phyloP scores from a whole-genome alignment of 352 stramenopile species.

The Blastocystis sp. region DNA sequence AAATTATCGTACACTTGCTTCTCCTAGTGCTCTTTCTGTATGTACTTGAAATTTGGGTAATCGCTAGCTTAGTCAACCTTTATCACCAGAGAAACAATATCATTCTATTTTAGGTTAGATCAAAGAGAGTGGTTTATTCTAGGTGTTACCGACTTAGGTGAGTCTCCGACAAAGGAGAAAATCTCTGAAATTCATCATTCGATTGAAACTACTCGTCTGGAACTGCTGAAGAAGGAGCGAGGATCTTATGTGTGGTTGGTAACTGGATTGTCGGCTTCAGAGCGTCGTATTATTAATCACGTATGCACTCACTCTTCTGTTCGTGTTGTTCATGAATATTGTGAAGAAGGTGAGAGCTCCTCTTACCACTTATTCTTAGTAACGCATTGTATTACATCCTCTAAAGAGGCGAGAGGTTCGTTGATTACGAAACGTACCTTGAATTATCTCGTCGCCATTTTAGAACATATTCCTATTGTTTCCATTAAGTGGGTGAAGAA shows the following conservation, averaged over 20 bases:
- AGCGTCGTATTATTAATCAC: constrained; percentile 23
- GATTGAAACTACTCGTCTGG: neutral
- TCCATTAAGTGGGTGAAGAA: constrained; percentile 5
- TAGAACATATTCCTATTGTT: constrained; percentile 20
- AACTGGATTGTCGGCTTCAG: neutral
- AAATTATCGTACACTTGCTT: neutral
- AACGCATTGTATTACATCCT: constrained; percentile 41
- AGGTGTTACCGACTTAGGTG: no score
- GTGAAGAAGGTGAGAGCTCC: neutral
- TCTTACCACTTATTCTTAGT: neutral
- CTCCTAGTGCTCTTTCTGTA: neutral
- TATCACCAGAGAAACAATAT: constrained; percentile 4
- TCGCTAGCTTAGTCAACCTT: neutral
- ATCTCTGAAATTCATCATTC: no score
- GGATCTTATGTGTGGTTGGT: constrained; percentile 5
- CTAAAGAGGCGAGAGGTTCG: neutral
- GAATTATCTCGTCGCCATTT: constrained; percentile 40
- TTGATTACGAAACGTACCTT: neutral
- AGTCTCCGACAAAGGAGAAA: no score
- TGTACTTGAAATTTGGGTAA: neutral
- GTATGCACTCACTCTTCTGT: constrained; percentile 23
- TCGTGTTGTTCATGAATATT: constrained; percentile 4
- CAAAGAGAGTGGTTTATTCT: no score
- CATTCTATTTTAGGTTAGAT: neutral
- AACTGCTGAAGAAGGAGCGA: neutral